Evolutionary conservation across 176 grass and related monocot genomes (phyloP).

Genomic region (Ampelocalamus luodianensis): DNA sequence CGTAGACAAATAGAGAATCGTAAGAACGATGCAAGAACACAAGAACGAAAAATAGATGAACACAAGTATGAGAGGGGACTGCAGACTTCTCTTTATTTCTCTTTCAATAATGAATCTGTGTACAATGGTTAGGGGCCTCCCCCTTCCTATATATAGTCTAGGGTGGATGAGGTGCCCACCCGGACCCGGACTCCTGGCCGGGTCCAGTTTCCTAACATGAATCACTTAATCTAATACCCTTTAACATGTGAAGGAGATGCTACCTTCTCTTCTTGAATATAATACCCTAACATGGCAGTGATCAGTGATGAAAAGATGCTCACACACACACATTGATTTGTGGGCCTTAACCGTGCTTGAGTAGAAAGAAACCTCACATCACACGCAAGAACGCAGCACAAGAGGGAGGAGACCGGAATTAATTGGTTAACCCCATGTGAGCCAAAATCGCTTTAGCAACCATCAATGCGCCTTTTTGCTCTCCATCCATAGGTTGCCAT

Average conservation of each 20-base stretch:
- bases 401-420: background rate
- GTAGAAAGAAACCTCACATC: slow-evolving; percentile 6
- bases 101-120: too few relatives aligned
- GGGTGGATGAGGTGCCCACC: too few relatives aligned
- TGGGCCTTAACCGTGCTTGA: background rate
- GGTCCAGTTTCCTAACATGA: too few relatives aligned
- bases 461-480: background rate
- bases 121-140: too few relatives aligned
- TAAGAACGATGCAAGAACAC: too few relatives aligned
- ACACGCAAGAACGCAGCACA: background rate
- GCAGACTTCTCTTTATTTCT: too few relatives aligned
- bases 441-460: slow-evolving; percentile 1
- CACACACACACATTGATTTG: background rate
- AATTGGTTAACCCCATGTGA: background rate
- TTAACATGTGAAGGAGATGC: background rate
- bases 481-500: background rate
- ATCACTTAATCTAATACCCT: background rate
- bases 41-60: too few relatives aligned
- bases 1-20: too few relatives aligned
- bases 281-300: background rate
- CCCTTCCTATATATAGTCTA: too few relatives aligned
- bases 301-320: background rate
- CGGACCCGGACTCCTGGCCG: too few relatives aligned
- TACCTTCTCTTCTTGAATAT: background rate
- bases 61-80: too few relatives aligned